Evolutionary conservation across 805 yeast species (phyloP), one percentile per base, ranked within the genome.

Genomic region (Yamadazyma philogaea): DNA sequence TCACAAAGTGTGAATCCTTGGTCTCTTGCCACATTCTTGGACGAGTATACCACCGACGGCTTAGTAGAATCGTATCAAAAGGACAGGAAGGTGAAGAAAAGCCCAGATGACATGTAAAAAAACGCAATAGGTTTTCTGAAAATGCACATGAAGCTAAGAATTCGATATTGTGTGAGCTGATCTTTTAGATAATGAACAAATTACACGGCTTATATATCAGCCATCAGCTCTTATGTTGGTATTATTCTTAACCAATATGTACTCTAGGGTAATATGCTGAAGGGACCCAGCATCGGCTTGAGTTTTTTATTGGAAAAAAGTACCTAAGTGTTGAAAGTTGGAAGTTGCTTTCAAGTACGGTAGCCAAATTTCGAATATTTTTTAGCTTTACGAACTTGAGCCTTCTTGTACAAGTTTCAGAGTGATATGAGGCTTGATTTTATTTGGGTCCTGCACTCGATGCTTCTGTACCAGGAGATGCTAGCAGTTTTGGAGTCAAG

Each of bases 181-280:
- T n/a, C n/a, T n/a, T n/a, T n/a, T n/a, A n/a, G n/a, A n/a, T n/a
- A n/a, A n/a, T n/a, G n/a, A n/a, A n/a, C n/a, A n/a, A n/a, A n/a
- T n/a, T n/a, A n/a, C n/a, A n/a, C n/a, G n/a, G n/a, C n/a, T n/a
- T n/a, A n/a, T n/a, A 7, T 10, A 4, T 5, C 28, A n/a, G 20
- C 34, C 34, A 15, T 40, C 44, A 6, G 38, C 47, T 19, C 37
- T 37, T 4, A 49, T 24, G 30, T 39, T 39, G 2, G 47, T 43
- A 26, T 37, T 35, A 14, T 49, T 49, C 30, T 49, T 46, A 6
- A 37, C 42, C 19, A 38, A 21, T n/a, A 49, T 27, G 31, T 47
- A 49, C 28, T 49, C 53, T 41, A 49, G 34, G 6, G 47, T 43
- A 15, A 47, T 34, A 28, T 45, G 50, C 7, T 39, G 36, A 2